Evolutionary conservation across 164 flowering plant species (phyloP).

Genomic region (Annona squamosa): DNA sequence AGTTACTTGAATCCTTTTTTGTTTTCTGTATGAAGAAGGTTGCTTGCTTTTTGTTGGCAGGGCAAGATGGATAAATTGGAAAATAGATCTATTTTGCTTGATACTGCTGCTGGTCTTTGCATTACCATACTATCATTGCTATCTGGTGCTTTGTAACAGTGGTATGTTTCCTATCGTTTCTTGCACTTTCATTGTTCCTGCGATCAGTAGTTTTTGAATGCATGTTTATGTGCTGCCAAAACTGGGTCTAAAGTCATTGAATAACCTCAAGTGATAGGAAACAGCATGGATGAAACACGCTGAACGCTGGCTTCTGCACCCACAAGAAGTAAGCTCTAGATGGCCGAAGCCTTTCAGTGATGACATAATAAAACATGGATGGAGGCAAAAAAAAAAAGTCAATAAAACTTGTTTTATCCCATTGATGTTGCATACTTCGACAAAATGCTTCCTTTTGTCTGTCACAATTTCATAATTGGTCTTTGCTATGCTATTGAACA

Average conservation of each 20-base stretch:
- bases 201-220: not conserved
- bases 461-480: too few relatives aligned
- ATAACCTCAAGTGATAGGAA: too few relatives aligned
- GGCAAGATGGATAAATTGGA: constrained; percentile 97
- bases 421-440: too few relatives aligned
- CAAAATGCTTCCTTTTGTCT: too few relatives aligned
- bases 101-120: constrained; percentile 74
- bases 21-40: not conserved
- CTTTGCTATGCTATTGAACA: too few relatives aligned
- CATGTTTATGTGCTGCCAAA: not conserved
- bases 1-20: not conserved
- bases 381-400: too few relatives aligned
- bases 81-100: constrained; percentile 82
- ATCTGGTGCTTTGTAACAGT: constrained; percentile 73
- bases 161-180: constrained; percentile 34
- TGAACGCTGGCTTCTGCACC: too few relatives aligned
- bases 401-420: too few relatives aligned
- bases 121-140: constrained; percentile 92
- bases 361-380: too few relatives aligned
- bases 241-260: not conserved
- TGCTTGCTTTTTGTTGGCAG: constrained; percentile 32
- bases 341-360: too few relatives aligned
- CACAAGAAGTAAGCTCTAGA: too few relatives aligned
- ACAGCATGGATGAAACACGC: too few relatives aligned
- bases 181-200: not conserved